Evolutionary conservation across 495 filamentous ascomycete species (phyloP), one percentile per base, ranked within the genome.

Genomic region (Xylaria nigripes): DNA sequence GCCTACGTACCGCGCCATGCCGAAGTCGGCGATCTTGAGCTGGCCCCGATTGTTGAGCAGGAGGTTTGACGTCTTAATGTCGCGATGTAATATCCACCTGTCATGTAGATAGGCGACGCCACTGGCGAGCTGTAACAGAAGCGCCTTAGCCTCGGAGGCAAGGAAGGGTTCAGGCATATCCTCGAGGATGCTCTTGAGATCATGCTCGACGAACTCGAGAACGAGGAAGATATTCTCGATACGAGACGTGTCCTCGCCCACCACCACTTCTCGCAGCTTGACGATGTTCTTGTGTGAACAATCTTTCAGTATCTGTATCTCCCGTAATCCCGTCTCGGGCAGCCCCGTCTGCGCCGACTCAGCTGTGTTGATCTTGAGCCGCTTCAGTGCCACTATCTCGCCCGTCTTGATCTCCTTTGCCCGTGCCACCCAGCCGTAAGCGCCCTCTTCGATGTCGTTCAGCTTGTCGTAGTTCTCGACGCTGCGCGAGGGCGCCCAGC

Each of bases 201-300:
- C 93, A 76, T 98, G 93, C 76, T 96, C 92, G 65, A 96, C 76
- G 73, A 97, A 98, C 69, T 96, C 91, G 81, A 98, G 91, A 53
- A 98, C 93, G 46, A 98, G 83, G 75, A 86, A 97, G 57, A 95
- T 84, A 74, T 89, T 87, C 57, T 90, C 82, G 63, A 90, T 75
- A 47, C 76, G 82, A 56, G 60, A 72, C 51, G 67, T 71, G 53
- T 75, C 72, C 45, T 86, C 83, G 5, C 90, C 89, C 62, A 93
- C 85, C 0, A 96, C 91, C 25, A 97, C 84, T 63, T 98, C 93
- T 46, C 79, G 76, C 21, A 98, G 72, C 57, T 81, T 72, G 19
- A 77, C 72, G 54, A 77, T 71, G 62, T 77, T 77, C 42, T 70
- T 68, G 65, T 77, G 75, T 42, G 73, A 74, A 63, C 76, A 78